phyloP scores from a whole-genome alignment of 2,329 filamentous ascomycete species.

The Chrysoporthe austroafricana region DNA sequence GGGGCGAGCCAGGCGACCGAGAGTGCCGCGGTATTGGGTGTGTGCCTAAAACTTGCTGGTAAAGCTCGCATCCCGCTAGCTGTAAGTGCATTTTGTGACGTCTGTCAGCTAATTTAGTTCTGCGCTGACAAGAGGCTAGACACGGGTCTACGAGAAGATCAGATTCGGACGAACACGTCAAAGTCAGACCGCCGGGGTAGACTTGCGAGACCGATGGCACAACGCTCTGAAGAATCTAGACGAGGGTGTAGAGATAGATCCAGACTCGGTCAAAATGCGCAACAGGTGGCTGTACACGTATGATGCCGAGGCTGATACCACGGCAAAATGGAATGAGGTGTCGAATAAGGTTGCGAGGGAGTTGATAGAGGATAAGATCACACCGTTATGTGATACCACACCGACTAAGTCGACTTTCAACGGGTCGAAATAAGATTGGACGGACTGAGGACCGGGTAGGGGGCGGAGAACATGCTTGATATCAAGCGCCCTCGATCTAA shows the following conservation, averaged over 20 bases:
- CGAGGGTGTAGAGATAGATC: slow-evolving; percentile 47
- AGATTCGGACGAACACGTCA: slow-evolving; percentile 45
- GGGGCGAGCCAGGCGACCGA: slow-evolving; percentile 59
- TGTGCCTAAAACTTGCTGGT: slow-evolving; percentile 48
- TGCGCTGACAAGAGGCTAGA: slow-evolving; percentile 33
- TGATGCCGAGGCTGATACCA: slow-evolving; percentile 49
- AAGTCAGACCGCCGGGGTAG: slow-evolving; percentile 49
- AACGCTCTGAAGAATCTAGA: slow-evolving; percentile 46
- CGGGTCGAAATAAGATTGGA: background rate
- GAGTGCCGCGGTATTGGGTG: slow-evolving; percentile 51
- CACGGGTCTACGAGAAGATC: slow-evolving; percentile 48
- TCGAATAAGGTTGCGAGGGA: slow-evolving; percentile 42
- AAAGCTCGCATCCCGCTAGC: slow-evolving; percentile 45
- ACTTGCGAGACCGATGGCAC: slow-evolving; percentile 49
- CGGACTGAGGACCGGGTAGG: too few relatives aligned
- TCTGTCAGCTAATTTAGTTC: background rate
- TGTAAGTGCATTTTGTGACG: slow-evolving; percentile 32
- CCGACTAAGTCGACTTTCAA: slow-evolving; percentile 4
- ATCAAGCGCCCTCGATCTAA: background rate
- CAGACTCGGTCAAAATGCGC: slow-evolving; percentile 50
- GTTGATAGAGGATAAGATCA: slow-evolving; percentile 41
- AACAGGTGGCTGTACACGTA: slow-evolving; percentile 52
- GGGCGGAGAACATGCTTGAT: background rate
- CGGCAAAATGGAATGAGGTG: slow-evolving; percentile 46
- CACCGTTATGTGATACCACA: slow-evolving; percentile 38